Conservation (phyloP, 176 grass and related monocot genomes). For the Zoysia japonica region DNA sequence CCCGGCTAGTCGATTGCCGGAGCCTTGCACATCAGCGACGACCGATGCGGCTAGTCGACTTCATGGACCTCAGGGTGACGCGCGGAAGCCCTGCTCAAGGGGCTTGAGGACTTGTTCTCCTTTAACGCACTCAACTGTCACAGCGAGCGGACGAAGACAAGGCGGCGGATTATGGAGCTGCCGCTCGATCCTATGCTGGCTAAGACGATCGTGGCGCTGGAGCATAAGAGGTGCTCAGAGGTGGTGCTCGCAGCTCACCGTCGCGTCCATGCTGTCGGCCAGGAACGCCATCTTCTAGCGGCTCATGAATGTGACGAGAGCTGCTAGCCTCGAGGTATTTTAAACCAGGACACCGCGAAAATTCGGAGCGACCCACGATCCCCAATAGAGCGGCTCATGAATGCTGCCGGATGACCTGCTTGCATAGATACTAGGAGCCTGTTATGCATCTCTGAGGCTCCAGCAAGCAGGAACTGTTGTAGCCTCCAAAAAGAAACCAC, state of each 20-base stretch:
- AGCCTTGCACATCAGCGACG: too few relatives aligned
- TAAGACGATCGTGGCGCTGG: constrained; percentile 55
- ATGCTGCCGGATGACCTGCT: too few relatives aligned
- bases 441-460: too few relatives aligned
- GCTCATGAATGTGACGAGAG: constrained; percentile 6
- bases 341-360: too few relatives aligned
- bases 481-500: too few relatives aligned
- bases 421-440: too few relatives aligned
- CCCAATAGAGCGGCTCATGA: too few relatives aligned
- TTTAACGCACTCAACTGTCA: constrained; percentile 53
- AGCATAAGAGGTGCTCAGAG: constrained; percentile 53
- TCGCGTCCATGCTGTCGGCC: constrained; percentile 56
- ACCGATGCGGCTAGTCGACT: constrained; percentile 40
- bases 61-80: constrained; percentile 61
- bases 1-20: too few relatives aligned
- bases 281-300: constrained; percentile 52
- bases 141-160: constrained; percentile 57
- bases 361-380: too few relatives aligned
- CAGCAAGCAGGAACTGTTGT: too few relatives aligned
- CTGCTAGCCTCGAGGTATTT: too few relatives aligned
- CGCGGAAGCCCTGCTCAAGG: constrained; percentile 54
- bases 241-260: constrained; percentile 40
- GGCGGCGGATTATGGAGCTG: constrained; percentile 58
- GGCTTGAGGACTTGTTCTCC: constrained; percentile 57
- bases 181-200: constrained; percentile 61